Conservation (phyloP, 495 filamentous ascomycete species). For the Pyronema omphalodes region DNA sequence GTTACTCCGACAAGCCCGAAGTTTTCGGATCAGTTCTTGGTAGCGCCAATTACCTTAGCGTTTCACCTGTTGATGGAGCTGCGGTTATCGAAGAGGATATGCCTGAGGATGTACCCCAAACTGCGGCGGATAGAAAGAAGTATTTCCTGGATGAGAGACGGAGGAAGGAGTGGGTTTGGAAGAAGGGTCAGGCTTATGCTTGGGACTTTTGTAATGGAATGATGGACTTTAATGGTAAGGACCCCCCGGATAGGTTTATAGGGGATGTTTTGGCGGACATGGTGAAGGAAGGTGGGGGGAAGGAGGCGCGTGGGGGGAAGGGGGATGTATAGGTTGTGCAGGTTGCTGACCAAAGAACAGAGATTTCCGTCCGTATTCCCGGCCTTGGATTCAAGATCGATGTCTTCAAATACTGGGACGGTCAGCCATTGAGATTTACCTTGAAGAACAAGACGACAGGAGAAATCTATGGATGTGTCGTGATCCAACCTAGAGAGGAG, state of each 20-base stretch:
- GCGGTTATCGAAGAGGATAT: constrained; percentile 31
- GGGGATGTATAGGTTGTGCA: too few relatives aligned
- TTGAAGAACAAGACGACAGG: constrained; percentile 56
- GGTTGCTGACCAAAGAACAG: constrained; percentile 22
- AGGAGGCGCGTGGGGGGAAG: too few relatives aligned
- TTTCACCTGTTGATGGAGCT: constrained; percentile 48
- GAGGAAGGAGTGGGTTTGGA: constrained; percentile 33
- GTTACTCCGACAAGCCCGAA: constrained; percentile 68
- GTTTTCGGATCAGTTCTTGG: constrained; percentile 61
- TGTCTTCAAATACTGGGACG: constrained; percentile 66
- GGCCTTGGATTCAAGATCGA: constrained; percentile 63
- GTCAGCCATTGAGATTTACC: constrained; percentile 52
- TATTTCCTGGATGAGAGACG: constrained; percentile 39
- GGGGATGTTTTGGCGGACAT: too few relatives aligned
- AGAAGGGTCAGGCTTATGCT: constrained; percentile 39
- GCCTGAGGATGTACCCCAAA: not conserved
- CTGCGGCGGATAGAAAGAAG: constrained; percentile 35
- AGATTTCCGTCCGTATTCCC: constrained; percentile 62
- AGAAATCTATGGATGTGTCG: constrained; percentile 56
- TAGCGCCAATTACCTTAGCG: constrained; percentile 33
- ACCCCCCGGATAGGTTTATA: not conserved
- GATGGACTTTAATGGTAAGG: constrained; percentile 57
- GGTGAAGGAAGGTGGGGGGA: too few relatives aligned
- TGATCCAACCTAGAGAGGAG: constrained; percentile 33
- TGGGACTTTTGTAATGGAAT: constrained; percentile 89